Conservation (phyloP, 129 eudicot genomes). For the Pittosporum tobira region DNA sequence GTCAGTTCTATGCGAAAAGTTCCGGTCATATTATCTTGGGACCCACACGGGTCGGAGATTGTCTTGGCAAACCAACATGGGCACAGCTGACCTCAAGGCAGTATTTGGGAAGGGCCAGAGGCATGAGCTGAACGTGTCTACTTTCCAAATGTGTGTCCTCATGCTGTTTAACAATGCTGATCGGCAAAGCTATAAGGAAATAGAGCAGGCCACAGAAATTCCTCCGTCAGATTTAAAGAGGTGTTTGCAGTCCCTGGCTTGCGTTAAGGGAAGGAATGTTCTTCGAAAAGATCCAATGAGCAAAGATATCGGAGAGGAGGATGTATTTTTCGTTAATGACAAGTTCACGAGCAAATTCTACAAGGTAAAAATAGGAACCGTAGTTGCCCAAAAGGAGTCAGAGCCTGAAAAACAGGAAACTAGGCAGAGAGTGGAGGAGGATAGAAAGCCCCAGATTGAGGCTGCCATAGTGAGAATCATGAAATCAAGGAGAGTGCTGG, state of each 20-base stretch:
- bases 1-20: conserved; percentile 59
- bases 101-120: conserved; percentile 55
- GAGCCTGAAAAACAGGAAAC: conserved; percentile 68
- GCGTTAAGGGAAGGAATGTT: conserved; percentile 75
- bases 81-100: conserved; percentile 68
- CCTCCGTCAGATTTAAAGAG: conserved; percentile 58
- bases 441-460: conserved; percentile 73
- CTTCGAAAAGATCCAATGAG: conserved; percentile 69
- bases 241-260: conserved; percentile 67
- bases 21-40: conserved; percentile 68
- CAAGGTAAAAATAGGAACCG: conserved; percentile 71
- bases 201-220: conserved; percentile 73
- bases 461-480: conserved; percentile 68
- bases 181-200: conserved; percentile 41
- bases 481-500: conserved; percentile 62
- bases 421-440: conserved; percentile 64
- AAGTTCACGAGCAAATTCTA: conserved; percentile 56
- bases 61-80: conserved; percentile 94
- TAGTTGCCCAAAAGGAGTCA: conserved; percentile 69
- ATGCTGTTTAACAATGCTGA: conserved; percentile 64
- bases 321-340: conserved; percentile 60
- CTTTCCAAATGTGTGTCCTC: conserved; percentile 73
- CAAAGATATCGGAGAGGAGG: conserved; percentile 57
- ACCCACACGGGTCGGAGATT: conserved; percentile 69
- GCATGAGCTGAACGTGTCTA: conserved; percentile 66